These are phyloP conservation scores for Peniophora sp. DNA, from an alignment of 1,284 basidiomycete genomes.

Conservation along the genomic window DNA sequence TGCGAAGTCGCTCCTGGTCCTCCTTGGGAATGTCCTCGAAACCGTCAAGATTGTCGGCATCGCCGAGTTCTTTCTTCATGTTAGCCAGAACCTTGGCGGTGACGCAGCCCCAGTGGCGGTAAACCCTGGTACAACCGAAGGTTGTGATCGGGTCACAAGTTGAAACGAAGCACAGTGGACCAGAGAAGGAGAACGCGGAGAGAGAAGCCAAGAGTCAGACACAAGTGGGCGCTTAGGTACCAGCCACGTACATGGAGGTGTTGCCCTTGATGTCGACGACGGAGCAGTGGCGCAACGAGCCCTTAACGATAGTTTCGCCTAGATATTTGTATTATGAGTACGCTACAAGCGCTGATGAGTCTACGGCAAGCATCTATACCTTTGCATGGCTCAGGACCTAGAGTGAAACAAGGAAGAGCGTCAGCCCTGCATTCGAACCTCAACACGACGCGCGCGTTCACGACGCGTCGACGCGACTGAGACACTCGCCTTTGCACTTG, in stretches of 20 bases:
- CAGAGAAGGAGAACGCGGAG: constrained; percentile 4
- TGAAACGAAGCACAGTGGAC: neutral
- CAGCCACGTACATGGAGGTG: constrained; percentile 56
- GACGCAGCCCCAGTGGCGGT: constrained; percentile 81
- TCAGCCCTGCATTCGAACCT: neutral
- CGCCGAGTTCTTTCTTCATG: constrained; percentile 55
- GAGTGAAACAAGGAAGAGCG: constrained; percentile 11
- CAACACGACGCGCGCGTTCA: too few species aligned
- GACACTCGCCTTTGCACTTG: constrained; percentile 76
- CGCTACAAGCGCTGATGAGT: neutral
- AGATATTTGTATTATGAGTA: neutral
- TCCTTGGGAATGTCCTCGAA: constrained; percentile 59
- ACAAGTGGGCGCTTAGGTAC: neutral
- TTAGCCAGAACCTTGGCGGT: constrained; percentile 66
- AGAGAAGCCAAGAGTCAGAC: neutral
- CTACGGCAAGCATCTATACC: constrained; percentile 27
- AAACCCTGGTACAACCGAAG: constrained; percentile 50
- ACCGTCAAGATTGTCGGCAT: constrained; percentile 62
- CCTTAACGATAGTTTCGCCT: constrained; percentile 56
- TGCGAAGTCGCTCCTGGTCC: constrained; percentile 57
- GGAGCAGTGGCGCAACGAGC: constrained; percentile 65
- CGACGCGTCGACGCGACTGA: neutral
- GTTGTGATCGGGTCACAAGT: too few species aligned
- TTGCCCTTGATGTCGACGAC: constrained; percentile 71
- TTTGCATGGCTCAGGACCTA: constrained; percentile 75